Conservation (phyloP, 148 eudicot genomes). For the Diospyros lotus region DNA sequence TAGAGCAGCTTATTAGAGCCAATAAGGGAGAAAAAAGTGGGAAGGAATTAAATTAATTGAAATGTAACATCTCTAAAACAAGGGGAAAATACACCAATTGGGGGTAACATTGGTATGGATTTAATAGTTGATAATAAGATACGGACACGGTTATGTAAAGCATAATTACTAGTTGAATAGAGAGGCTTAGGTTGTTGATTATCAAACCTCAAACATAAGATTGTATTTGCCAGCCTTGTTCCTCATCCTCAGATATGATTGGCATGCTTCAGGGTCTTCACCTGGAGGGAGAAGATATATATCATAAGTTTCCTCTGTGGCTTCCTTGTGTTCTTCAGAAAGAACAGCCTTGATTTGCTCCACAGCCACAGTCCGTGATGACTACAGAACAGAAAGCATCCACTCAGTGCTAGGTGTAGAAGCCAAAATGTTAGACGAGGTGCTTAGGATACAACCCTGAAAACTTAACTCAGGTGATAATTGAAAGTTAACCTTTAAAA, state of each 20-base stretch:
- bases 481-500: slow-evolving; percentile 58
- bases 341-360: slow-evolving; percentile 79
- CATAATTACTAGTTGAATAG: neutral
- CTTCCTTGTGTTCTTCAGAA: slow-evolving; percentile 56
- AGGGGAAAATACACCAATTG: too few relatives aligned
- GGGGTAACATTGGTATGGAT: neutral
- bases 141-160: neutral
- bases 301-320: slow-evolving; percentile 85
- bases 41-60: neutral
- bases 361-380: slow-evolving; percentile 53
- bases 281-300: slow-evolving; percentile 96
- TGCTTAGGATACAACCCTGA: neutral
- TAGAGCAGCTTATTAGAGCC: too few relatives aligned
- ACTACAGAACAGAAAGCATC: slow-evolving; percentile 57
- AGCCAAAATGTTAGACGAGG: slow-evolving; percentile 19
- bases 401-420: slow-evolving; percentile 32
- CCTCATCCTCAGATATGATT: slow-evolving; percentile 96
- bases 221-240: slow-evolving; percentile 94
- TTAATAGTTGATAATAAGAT: neutral
- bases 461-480: slow-evolving; percentile 6
- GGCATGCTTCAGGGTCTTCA: slow-evolving; percentile 98
- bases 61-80: too few relatives aligned
- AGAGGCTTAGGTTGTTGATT: slow-evolving; percentile 7
- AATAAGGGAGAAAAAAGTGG: neutral
- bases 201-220: slow-evolving; percentile 91